Evolutionary conservation across 257 asterid species (phyloP).

Genomic region (Gardenia jasminoides): DNA sequence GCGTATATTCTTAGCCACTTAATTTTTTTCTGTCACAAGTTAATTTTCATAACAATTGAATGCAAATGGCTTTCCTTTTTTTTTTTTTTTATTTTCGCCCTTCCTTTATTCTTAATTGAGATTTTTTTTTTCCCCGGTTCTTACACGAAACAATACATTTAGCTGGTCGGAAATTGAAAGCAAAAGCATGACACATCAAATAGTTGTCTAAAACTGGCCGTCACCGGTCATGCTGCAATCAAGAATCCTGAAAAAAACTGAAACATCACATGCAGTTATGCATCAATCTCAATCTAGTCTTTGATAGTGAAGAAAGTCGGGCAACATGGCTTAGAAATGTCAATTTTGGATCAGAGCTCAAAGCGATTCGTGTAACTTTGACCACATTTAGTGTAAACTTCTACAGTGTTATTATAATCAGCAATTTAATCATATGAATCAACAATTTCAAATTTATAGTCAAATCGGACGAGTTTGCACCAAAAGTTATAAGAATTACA

Average conservation of each 20-base stretch:
- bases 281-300: not conserved
- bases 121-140: not conserved
- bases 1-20: constrained; percentile 13
- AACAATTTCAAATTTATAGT: too few species aligned
- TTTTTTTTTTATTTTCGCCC: too few species aligned
- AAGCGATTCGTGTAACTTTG: too few species aligned
- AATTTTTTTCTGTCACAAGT: not conserved
- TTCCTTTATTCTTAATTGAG: not conserved
- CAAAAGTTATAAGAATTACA: too few species aligned
- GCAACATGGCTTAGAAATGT: not conserved
- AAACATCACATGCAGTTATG: not conserved
- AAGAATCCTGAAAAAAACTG: not conserved
- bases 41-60: too few species aligned
- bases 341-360: not conserved
- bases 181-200: not conserved
- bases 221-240: not conserved
- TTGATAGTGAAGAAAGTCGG: not conserved
- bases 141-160: not conserved
- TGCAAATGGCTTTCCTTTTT: too few species aligned
- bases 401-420: too few species aligned
- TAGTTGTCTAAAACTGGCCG: not conserved
- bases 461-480: too few species aligned
- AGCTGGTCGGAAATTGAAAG: not conserved
- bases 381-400: too few species aligned
- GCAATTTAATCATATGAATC: too few species aligned